Evolutionary conservation across 495 filamentous ascomycete genomes (phyloP), one percentile per base, ranked within the genome.

Genomic region (Hypoxylon perforatum): DNA sequence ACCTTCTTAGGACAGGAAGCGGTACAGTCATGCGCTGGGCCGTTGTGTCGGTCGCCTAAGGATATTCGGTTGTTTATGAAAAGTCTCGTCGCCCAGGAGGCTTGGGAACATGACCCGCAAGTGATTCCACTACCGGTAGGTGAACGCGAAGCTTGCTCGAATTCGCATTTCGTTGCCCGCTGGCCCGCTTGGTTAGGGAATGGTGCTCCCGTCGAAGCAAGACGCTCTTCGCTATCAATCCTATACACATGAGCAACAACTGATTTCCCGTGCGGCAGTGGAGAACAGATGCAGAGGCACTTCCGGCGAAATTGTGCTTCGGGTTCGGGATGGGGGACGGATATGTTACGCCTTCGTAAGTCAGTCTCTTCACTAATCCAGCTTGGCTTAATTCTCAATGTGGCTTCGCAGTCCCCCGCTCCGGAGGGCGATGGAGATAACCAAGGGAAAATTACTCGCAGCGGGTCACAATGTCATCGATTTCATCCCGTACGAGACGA

Each of bases 401-500:
- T 3, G 33, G 11, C 15, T 6, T 53, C 17, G 18, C 39, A 57
- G 50, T 8, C 61, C 61, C 14, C 51, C 61, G n/a, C 18, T 63
- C 12, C 35, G 51, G 12, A 35, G 61, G 35, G 52, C 45, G 18
- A 57, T 64, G 52, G 52, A 56, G 35, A 50, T 57, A n/a, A 57
- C 61, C 17, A 47, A 46, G 33, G 45, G 42, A 11, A 53, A 57
- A 38, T n/a, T 64, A 14, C 25, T 23, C 38, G 36, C 28, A 22
- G 61, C 52, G 2, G 61, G 52, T 33, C 61, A 64, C 17, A 42
- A 28, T 9, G 53, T 57, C 10, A 50, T 64, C 52, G 61, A 64
- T 15, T 57, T 57, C 17, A 23, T 23, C 18, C 51, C 51, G 23
- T 42, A 17, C 12, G 51, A 54, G 51, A 39, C 51, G 25, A 23